These are phyloP conservation scores for Carpinus fangiana DNA, from an alignment of 306 rosid genomes.

Conservation along the genomic window DNA sequence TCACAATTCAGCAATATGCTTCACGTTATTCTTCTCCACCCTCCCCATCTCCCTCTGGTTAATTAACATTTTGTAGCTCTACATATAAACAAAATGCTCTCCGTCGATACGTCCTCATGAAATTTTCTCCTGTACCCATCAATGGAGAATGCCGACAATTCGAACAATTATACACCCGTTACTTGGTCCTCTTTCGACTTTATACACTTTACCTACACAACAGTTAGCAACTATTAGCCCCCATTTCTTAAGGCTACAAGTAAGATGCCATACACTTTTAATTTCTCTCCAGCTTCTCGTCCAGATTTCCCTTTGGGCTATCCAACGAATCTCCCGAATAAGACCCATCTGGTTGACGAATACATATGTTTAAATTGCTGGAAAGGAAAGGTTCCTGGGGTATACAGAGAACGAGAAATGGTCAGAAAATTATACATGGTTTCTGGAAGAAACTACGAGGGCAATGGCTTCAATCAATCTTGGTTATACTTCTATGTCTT, in stretches of 20 bases:
- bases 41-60: slow-evolving; percentile 24
- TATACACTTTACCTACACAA: slow-evolving; percentile 64
- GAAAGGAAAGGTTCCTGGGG: slow-evolving; percentile 73
- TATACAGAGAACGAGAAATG: slow-evolving; percentile 22
- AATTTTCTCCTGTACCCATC: slow-evolving; percentile 37
- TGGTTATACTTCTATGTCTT: not conserved
- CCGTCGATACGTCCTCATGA: slow-evolving; percentile 32
- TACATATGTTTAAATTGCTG: slow-evolving; percentile 81
- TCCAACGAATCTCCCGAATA: slow-evolving; percentile 72
- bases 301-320: slow-evolving; percentile 70
- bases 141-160: slow-evolving; percentile 22
- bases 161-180: slow-evolving; percentile 1
- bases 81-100: slow-evolving; percentile 52
- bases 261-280: slow-evolving; percentile 38
- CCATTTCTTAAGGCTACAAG: slow-evolving; percentile 44
- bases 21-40: slow-evolving; percentile 53
- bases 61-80: slow-evolving; percentile 53
- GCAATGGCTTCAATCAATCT: not conserved
- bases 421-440: slow-evolving; percentile 20
- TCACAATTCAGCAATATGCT: slow-evolving; percentile 52
- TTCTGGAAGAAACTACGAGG: not conserved
- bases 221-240: slow-evolving; percentile 59
- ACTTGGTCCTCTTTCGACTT: slow-evolving; percentile 39
- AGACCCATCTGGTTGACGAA: slow-evolving; percentile 92
- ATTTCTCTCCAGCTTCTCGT: slow-evolving; percentile 51